phyloP scores from a whole-genome alignment of 768 basidiomycete species.

The Macrolepiota dolichaula region DNA sequence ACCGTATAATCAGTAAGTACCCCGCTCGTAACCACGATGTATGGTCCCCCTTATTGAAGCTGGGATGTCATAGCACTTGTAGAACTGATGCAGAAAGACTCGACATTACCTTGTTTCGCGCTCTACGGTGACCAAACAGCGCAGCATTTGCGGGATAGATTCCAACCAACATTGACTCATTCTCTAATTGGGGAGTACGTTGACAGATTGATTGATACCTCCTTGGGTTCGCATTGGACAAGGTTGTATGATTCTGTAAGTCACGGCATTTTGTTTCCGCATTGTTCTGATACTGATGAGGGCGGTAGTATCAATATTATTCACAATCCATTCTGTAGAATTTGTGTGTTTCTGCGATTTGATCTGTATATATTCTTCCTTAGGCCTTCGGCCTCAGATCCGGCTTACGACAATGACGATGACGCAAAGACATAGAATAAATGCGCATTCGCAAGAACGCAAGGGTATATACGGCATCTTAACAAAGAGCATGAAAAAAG shows the following conservation, averaged over 20 bases:
- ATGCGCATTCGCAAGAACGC: background rate
- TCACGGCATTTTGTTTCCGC: background rate
- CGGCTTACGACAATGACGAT: no score
- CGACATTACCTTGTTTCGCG: slow-evolving; percentile 85
- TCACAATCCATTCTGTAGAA: slow-evolving; percentile 76
- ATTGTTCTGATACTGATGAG: background rate
- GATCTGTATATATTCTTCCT: background rate
- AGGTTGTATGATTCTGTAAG: slow-evolving; percentile 91
- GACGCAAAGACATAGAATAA: background rate
- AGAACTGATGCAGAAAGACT: slow-evolving; percentile 98
- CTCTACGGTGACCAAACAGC: slow-evolving; percentile 91
- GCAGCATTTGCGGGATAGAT: slow-evolving; percentile 83
- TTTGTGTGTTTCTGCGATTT: background rate
- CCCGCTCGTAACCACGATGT: slow-evolving; percentile 20
- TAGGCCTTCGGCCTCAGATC: no score
- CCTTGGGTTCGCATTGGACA: slow-evolving; percentile 92
- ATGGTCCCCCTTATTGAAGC: slow-evolving; percentile 1
- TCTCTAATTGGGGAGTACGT: slow-evolving; percentile 81
- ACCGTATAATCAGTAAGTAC: slow-evolving; percentile 91
- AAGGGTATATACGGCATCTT: background rate
- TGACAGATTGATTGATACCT: slow-evolving; percentile 86
- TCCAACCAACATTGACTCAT: slow-evolving; percentile 88
- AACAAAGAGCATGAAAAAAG: background rate
- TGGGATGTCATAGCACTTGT: slow-evolving; percentile 50
- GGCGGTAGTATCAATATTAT: slow-evolving; percentile 82